These are phyloP conservation scores for Aegilops umbellulata DNA, from an alignment of 176 grass and related monocot species.

Conservation along the genomic window DNA sequence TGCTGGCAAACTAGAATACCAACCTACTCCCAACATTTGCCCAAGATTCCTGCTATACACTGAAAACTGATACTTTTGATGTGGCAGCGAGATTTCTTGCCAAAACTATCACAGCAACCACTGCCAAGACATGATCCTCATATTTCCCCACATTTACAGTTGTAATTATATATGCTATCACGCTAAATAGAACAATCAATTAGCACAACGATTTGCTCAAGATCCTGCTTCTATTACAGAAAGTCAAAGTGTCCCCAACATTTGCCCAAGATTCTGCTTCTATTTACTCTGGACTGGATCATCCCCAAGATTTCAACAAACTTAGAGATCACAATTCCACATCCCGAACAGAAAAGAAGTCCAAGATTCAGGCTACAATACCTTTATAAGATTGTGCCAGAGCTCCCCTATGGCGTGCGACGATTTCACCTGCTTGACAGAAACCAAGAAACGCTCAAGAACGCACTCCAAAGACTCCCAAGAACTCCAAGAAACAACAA, in stretches of 20 bases:
- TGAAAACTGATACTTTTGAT: no score
- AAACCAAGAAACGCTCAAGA: not conserved
- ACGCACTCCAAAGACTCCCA: not conserved
- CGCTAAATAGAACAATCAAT: not conserved
- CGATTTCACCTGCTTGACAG: not conserved
- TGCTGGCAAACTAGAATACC: no score
- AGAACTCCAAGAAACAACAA: not conserved
- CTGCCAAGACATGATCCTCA: not conserved
- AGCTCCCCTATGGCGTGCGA: not conserved
- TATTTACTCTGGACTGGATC: not conserved
- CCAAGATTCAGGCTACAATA: not conserved
- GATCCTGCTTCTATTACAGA: no score
- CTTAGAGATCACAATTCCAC: not conserved
- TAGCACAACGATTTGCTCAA: no score
- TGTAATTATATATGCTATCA: not conserved
- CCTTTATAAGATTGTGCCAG: not conserved
- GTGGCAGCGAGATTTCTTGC: not conserved
- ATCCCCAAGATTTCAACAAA: no score
- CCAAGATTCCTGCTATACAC: not conserved
- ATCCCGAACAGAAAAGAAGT: not conserved
- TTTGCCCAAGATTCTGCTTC: not conserved
- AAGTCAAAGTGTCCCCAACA: not conserved
- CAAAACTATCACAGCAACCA: not conserved
- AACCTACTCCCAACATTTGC: not conserved
- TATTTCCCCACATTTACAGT: not conserved